phyloP scores from a whole-genome alignment of 2,329 filamentous ascomycete species.

The Sporothrix sp. region DNA sequence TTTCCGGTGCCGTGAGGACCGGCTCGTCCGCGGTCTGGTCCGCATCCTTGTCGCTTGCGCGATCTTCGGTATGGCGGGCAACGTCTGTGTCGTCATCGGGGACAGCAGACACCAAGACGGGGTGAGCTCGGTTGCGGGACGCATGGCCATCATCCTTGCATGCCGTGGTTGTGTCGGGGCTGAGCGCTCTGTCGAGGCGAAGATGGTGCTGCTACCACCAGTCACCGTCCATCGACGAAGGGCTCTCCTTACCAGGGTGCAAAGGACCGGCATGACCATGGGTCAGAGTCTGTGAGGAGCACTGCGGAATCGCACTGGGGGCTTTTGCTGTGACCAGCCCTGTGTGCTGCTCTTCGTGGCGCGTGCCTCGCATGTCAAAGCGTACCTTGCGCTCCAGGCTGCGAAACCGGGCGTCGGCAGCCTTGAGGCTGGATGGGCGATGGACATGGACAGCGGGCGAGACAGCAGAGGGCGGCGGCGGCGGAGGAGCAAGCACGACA shows the following conservation, averaged over 20 bases:
- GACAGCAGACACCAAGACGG: not conserved
- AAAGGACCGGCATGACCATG: not conserved
- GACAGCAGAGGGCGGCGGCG: not conserved
- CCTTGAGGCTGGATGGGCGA: not conserved
- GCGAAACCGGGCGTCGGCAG: not conserved
- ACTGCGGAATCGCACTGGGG: not conserved
- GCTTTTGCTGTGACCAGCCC: not conserved
- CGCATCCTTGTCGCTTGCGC: not conserved
- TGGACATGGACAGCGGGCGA: not conserved
- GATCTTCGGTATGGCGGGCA: not conserved
- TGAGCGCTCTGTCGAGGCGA: not conserved
- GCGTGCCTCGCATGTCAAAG: not conserved
- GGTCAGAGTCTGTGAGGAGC: not conserved
- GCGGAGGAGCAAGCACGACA: not conserved
- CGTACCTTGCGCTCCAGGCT: not conserved
- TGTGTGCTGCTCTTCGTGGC: not conserved
- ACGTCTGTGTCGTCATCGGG: not conserved
- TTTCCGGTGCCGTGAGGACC: not conserved
- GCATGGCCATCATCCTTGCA: not conserved
- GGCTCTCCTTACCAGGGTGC: not conserved
- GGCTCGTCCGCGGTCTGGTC: not conserved
- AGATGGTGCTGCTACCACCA: slow-evolving; percentile 4
- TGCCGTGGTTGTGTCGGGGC: slow-evolving; percentile 1
- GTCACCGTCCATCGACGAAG: not conserved
- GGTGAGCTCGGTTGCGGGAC: not conserved